Conservation (phyloP, 495 filamentous ascomycete genomes). For the Tuber borchii region DNA sequence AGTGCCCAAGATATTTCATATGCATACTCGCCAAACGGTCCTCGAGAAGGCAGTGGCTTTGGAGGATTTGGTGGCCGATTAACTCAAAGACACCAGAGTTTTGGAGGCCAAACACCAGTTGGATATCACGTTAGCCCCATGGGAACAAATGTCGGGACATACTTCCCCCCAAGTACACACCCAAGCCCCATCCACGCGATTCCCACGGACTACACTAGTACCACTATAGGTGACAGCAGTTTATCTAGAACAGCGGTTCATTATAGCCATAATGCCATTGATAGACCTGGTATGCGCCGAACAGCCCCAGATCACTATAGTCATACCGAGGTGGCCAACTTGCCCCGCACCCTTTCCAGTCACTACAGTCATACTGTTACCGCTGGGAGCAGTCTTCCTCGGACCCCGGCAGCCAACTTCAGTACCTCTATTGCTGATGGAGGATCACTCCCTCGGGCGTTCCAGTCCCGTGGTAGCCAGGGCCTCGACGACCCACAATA, state of each 20-base stretch:
- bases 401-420: neutral
- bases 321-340: neutral
- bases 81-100: neutral
- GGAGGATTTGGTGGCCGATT: neutral
- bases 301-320: neutral
- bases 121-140: neutral
- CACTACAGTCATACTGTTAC: constrained; percentile 2
- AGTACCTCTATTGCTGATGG: neutral
- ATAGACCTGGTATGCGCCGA: neutral
- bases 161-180: neutral
- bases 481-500: neutral
- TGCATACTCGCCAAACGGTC: constrained; percentile 1
- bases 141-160: neutral
- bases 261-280: neutral
- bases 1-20: constrained; percentile 1
- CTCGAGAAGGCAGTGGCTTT: neutral
- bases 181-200: neutral
- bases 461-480: constrained; percentile 1
- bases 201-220: neutral
- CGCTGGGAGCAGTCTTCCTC: neutral
- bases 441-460: neutral
- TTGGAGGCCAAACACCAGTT: neutral
- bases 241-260: neutral
- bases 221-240: neutral
- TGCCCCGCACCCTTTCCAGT: neutral